These are phyloP conservation scores for Hirsutella thompsonii DNA, from an alignment of 2,329 filamentous ascomycete species.

Conservation along the genomic window DNA sequence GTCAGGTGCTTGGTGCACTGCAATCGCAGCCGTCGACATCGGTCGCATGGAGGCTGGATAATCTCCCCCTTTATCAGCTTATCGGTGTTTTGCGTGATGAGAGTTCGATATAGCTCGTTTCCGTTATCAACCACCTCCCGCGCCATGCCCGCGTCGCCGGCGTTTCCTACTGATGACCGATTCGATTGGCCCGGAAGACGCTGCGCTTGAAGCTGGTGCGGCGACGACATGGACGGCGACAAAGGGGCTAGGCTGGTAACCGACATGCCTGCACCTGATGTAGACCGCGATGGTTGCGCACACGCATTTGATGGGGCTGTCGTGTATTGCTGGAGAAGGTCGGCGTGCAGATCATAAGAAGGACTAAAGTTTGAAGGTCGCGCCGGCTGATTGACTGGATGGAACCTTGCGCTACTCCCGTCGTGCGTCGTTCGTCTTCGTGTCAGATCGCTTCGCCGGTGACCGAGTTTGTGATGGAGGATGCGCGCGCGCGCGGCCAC, in stretches of 20 bases:
- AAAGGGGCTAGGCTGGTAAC: slow-evolving; percentile 9
- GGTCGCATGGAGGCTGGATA: slow-evolving; percentile 73
- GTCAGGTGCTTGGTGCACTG: slow-evolving; percentile 78
- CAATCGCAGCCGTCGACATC: slow-evolving; percentile 67
- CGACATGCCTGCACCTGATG: slow-evolving; percentile 10
- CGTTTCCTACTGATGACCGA: not conserved
- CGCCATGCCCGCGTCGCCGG: slow-evolving; percentile 11
- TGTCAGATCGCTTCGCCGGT: slow-evolving; percentile 18
- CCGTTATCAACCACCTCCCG: slow-evolving; percentile 12
- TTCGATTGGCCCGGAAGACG: not conserved
- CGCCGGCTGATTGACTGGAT: slow-evolving; percentile 17
- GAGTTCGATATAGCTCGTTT: slow-evolving; percentile 24
- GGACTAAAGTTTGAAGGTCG: slow-evolving; percentile 13
- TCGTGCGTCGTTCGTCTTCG: slow-evolving; percentile 14
- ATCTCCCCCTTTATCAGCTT: slow-evolving; percentile 58
- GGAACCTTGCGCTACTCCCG: slow-evolving; percentile 21
- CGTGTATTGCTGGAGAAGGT: slow-evolving; percentile 41
- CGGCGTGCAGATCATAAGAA: slow-evolving; percentile 36
- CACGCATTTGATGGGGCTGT: slow-evolving; percentile 7
- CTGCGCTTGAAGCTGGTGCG: slow-evolving; percentile 9
- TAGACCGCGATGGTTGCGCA: slow-evolving; percentile 13
- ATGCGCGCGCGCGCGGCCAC: slow-evolving; percentile 51
- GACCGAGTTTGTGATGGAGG: slow-evolving; percentile 59
- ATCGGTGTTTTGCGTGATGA: slow-evolving; percentile 67
- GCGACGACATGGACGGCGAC: slow-evolving; percentile 13